phyloP scores from a whole-genome alignment of 1,284 basidiomycete species.

The Pseudozyma thailandica region DNA sequence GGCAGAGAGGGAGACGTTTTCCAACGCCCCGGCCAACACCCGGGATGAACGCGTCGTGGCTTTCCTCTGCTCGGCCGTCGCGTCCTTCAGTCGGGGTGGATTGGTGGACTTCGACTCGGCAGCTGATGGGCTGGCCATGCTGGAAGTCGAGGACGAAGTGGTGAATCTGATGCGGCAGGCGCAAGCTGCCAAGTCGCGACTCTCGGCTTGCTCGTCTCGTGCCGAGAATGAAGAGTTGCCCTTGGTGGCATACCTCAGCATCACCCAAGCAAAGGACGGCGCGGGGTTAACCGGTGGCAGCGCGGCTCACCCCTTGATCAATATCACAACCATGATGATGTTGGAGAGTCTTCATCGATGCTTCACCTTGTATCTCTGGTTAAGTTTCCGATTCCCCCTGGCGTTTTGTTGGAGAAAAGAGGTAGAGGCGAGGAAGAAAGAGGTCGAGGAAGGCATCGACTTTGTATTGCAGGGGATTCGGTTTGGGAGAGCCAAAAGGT shows the following conservation, averaged over 20 bases:
- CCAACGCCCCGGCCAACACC: slow-evolving; percentile 70
- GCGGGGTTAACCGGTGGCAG: slow-evolving; percentile 12
- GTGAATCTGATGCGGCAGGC: slow-evolving; percentile 19
- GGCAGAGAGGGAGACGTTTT: slow-evolving; percentile 72
- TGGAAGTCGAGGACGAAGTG: slow-evolving; percentile 63
- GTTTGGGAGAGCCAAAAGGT: slow-evolving; percentile 56
- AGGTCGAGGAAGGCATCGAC: slow-evolving; percentile 78
- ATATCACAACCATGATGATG: slow-evolving; percentile 68
- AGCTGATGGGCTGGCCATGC: slow-evolving; percentile 69
- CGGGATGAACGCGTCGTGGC: slow-evolving; percentile 69
- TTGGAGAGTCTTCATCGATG: slow-evolving; percentile 85
- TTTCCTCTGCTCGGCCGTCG: slow-evolving; percentile 68
- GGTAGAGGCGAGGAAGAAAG: slow-evolving; percentile 74
- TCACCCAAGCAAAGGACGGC: neutral
- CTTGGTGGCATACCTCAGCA: slow-evolving; percentile 26
- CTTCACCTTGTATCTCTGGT: slow-evolving; percentile 88
- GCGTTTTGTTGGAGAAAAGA: slow-evolving; percentile 76
- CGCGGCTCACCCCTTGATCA: slow-evolving; percentile 35
- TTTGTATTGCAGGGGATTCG: slow-evolving; percentile 65
- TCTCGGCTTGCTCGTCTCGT: neutral
- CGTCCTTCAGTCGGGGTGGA: slow-evolving; percentile 68
- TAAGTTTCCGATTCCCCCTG: slow-evolving; percentile 80
- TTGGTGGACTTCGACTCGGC: slow-evolving; percentile 69
- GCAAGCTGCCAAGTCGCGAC: slow-evolving; percentile 9
- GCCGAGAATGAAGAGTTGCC: slow-evolving; percentile 13